Percentiles rank a stretch among this genome's conserved stretches.
Evolutionary conservation across 305 asterid genomes (phyloP).

Genomic region (Fraxinus sp.): DNA sequence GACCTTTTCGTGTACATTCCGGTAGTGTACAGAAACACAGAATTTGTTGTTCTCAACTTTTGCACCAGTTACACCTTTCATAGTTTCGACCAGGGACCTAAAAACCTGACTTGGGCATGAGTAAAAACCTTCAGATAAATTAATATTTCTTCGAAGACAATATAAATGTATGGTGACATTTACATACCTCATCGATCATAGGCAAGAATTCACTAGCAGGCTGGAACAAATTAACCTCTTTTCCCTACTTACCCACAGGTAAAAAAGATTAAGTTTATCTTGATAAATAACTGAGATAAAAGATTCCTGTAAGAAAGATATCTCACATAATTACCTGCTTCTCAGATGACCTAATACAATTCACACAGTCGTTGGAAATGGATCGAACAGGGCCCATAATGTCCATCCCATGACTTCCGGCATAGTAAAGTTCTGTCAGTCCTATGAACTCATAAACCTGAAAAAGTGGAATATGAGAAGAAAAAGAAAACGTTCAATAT

Average conservation of each 20-base stretch:
- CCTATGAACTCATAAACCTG: constrained; percentile 86
- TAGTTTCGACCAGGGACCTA: constrained; percentile 57
- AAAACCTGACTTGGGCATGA: constrained; percentile 45
- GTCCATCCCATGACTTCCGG: constrained; percentile 99
- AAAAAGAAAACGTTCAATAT: constrained; percentile 1
- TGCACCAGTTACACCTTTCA: constrained; percentile 65
- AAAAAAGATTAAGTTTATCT: constrained; percentile 10
- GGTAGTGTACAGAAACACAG: constrained; percentile 91
- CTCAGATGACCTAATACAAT: constrained; percentile 63
- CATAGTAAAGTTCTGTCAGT: constrained; percentile 80
- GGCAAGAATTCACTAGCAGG: constrained; percentile 94
- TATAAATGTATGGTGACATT: background rate
- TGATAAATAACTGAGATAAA: background rate
- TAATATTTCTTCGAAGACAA: background rate
- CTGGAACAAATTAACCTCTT: constrained; percentile 79
- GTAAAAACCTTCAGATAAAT: constrained; percentile 7
- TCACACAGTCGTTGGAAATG: constrained; percentile 39
- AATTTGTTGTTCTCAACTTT: constrained; percentile 87
- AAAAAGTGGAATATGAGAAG: constrained; percentile 21
- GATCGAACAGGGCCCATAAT: constrained; percentile 88
- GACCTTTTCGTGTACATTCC: constrained; percentile 85
- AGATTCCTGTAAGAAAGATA: constrained; percentile 25
- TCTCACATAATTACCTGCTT: constrained; percentile 50
- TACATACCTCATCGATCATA: constrained; percentile 72
- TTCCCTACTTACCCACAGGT: constrained; percentile 47